Conservation (phyloP, 148 eudicot genomes). For the Heliosperma pusillum region DNA sequence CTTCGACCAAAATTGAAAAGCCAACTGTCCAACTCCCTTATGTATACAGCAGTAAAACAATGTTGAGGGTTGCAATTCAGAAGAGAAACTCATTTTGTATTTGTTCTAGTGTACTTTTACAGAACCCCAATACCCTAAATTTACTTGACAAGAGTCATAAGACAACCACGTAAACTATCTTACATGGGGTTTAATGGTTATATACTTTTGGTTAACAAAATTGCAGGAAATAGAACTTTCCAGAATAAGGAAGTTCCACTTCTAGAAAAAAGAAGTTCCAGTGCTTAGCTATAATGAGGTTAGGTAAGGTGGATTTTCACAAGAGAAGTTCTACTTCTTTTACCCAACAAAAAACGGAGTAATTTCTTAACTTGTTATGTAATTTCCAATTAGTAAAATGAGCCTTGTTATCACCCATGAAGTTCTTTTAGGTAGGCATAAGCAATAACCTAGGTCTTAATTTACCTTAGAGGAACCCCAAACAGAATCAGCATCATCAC, state of each 20-base stretch:
- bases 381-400: background rate
- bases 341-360: background rate
- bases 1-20: background rate
- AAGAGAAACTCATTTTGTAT: background rate
- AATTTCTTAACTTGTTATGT: no score
- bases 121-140: background rate
- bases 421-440: background rate
- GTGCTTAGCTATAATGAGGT: background rate
- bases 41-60: background rate
- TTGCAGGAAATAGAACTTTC: background rate
- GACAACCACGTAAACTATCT: background rate
- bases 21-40: background rate
- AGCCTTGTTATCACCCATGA: background rate
- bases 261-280: no score
- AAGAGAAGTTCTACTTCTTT: background rate
- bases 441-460: background rate
- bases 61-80: background rate
- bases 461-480: conserved; percentile 67
- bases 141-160: background rate
- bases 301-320: background rate
- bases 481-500: conserved; percentile 53
- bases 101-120: background rate
- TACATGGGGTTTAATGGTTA: background rate
- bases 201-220: conserved; percentile 6
- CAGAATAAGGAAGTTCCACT: background rate